Base-by-base conservation (phyloP, 2,329 filamentous ascomycete species). In the Beauveria varroae region DNA sequence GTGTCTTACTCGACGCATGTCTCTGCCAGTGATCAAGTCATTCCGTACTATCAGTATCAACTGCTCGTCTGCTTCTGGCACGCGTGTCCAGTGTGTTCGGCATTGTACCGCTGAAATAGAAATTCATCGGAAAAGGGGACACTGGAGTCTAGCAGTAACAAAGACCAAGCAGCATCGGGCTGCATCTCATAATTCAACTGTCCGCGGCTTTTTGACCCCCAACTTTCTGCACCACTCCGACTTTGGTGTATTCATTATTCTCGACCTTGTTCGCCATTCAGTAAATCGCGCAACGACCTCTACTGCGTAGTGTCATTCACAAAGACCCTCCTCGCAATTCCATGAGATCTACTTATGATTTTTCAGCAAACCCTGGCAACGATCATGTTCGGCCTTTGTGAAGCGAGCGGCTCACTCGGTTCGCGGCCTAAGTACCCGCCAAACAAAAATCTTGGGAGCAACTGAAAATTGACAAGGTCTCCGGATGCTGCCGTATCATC, bases 341-440 rank as follows among this genome's bases (percentile, higher is more conserved):
- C 4, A 43, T 18, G 10, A 2, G 6, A 44, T 24, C 18, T 41
- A 7, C 28, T 8, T 10, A 22, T 2, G 6, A 30, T 20, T 10
- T 28, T 37, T 12, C 20, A 43, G 18, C 5, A 24, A 18, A 28
- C n/a, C 47, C 28, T 20, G 14, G 20, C 3, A 16, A 43, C 9
- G 12, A 26, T 26, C 41, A 24, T 30, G 22, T 26, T 46, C 49
- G 18, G 22, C 14, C 47, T n/a, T 40, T 44, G 16, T 14, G 26
- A 60, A 49, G 50, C 40, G 44, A 44, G 60, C 71, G 70, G 69
- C 71, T 73, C 68, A 68, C 67, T 74, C 74, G 74, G 74, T 72
- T 74, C 68, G 66, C 72, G 69, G 68, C 72, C 70, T 69, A 74
- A 64, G 55, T 62, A 67, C 65, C 70, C 72, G 73, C 71, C 65